Evolutionary conservation across 495 filamentous ascomycete genomes (phyloP), one percentile per base, ranked within the genome.

Genomic region (Extremus antarcticus): DNA sequence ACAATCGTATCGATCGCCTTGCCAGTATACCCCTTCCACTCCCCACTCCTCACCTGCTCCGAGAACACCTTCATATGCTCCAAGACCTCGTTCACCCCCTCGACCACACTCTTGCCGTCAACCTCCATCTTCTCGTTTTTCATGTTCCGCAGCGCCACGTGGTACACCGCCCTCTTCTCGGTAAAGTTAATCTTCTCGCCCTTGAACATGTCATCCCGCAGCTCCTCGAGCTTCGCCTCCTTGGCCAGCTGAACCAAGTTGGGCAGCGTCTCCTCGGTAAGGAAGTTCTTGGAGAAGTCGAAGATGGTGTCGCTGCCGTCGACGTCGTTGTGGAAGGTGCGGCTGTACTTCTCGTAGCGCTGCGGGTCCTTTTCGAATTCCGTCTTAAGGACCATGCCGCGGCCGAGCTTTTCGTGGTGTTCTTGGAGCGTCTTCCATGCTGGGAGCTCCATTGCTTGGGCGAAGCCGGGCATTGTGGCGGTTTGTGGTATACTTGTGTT

Each of bases 111-210:
- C 73, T 90, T 78, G 52, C 94, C 94, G 55, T 97, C 85, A 19
- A 98, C 94, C 72, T 86, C 73, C 87, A 98, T 94, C 47, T 84
- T 78, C 77, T 85, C 74, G 66, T 87, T 88, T 66, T 78, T 76
- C 53, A 85, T 80, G 69, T 98, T 98, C 67, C 92, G 85, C 66
- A 98, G 74, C 43, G 94, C 94, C 62, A 84, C 81, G 71, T 97
- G 92, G 75, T 95, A 95, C 58, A 98, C 92, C 59, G 92, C 92
- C 53, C 94, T 83, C 63, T 92, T 75, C 78, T 98, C 92, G 43
- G 92, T 98, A 76, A 95, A 95, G 80, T 98, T 98, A 77, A 98
- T 97, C 78, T 91, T 88, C 67, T 96, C 86, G 60, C 92, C 92
- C 35, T 80, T 82, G 72, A 98, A 98, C 91, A 97, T 95, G 55